These are phyloP conservation scores for Skeletonema menzelii DNA, from an alignment of 108 stramenopile genomes.

Conservation along the genomic window DNA sequence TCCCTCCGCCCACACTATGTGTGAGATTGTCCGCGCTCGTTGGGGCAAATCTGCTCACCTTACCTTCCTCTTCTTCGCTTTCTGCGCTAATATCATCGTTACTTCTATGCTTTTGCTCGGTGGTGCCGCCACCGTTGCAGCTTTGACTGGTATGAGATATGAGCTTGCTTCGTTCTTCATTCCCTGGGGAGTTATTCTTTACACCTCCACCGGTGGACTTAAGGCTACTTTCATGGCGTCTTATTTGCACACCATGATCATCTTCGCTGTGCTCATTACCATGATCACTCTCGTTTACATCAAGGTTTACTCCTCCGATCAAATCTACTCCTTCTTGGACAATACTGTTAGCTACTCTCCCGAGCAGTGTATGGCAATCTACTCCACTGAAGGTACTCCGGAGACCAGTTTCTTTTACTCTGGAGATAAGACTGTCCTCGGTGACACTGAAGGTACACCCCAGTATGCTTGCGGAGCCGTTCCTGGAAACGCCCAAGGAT, in stretches of 20 bases:
- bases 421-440: conserved; percentile 7
- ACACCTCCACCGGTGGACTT: conserved; percentile 91
- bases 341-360: conserved; percentile 53
- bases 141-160: conserved; percentile 86
- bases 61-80: conserved; percentile 91
- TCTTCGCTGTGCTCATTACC: conserved; percentile 77
- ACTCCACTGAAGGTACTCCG: conserved; percentile 40
- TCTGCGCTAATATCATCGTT: conserved; percentile 80
- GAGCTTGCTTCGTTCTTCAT: conserved; percentile 85
- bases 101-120: conserved; percentile 96
- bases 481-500: conserved; percentile 79
- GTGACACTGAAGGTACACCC: background rate
- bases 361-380: conserved; percentile 65
- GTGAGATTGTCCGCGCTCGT: conserved; percentile 91
- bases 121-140: conserved; percentile 90
- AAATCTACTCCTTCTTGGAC: conserved; percentile 67
- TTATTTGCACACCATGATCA: conserved; percentile 86
- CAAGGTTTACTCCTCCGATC: conserved; percentile 67
- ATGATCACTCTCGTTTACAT: conserved; percentile 82
- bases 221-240: conserved; percentile 91
- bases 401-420: conserved; percentile 60
- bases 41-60: conserved; percentile 89
- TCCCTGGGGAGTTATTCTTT: conserved; percentile 92
- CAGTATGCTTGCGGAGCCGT: conserved; percentile 81
- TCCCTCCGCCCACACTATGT: conserved; percentile 90